Evolutionary conservation across 352 stramenopile species (phyloP).

Genomic region (Globisporangium irregulare): DNA sequence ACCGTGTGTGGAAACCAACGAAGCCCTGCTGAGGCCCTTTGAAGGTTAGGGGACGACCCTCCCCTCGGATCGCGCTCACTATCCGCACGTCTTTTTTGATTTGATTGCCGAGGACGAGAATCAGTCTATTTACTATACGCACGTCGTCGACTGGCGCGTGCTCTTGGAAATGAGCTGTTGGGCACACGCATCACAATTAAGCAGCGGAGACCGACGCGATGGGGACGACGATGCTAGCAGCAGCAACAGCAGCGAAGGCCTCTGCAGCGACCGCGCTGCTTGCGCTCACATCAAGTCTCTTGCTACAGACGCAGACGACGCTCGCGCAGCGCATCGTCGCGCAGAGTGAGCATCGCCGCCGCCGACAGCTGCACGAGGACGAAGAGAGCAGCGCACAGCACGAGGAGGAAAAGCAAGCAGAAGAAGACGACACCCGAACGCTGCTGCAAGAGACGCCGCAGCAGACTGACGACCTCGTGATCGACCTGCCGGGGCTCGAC

Average conservation of each 20-base stretch:
- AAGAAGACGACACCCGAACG: background rate
- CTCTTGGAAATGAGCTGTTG: background rate
- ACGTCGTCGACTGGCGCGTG: background rate
- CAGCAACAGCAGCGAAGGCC: background rate
- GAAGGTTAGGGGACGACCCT: no score
- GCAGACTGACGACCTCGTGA: conserved; percentile 34
- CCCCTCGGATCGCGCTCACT: background rate
- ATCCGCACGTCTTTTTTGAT: background rate
- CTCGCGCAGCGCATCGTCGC: conserved; percentile 31
- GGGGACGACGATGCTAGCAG: background rate
- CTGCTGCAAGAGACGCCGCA: background rate
- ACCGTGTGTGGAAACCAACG: no score
- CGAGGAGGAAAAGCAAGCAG: conserved; percentile 2
- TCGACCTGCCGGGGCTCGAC: conserved; percentile 50
- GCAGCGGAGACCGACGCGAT: conserved; percentile 1
- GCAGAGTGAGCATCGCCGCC: conserved; percentile 6
- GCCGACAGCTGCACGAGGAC: conserved; percentile 14
- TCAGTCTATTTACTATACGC: background rate
- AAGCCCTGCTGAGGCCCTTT: no score
- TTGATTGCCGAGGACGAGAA: background rate
- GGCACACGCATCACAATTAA: background rate
- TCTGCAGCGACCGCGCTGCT: background rate
- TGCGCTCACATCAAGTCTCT: background rate
- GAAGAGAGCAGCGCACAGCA: conserved; percentile 5
- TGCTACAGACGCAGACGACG: conserved; percentile 1